Base-by-base conservation (phyloP, 2,329 filamentous ascomycete genomes). In the Lachnellula occidentalis region DNA sequence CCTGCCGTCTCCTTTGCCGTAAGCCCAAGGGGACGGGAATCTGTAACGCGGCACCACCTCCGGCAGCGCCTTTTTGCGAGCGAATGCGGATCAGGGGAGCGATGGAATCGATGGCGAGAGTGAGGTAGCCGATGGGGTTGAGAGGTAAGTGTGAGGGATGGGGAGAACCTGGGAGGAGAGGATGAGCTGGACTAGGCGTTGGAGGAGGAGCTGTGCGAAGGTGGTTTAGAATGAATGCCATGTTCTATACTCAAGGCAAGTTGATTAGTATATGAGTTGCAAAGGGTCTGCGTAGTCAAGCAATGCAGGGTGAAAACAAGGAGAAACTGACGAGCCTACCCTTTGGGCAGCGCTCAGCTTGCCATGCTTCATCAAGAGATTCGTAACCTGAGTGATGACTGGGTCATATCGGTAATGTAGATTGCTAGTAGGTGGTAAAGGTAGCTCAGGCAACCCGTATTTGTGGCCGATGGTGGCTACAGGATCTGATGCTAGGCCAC, bases 331-430 rank as follows among this genome's bases (percentile, higher is more conserved):
- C 48, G 56, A 58, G 55, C 61, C 57, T 78, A 95, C 91, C 76
- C 85, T 84, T 72, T 99, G 90, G n/a, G 94, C 94, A 70, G 82
- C 80, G 67, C 87, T 87, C 70, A 95, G 82, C 77, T 96, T 95
- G 64, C 94, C 94, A 72, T 97, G 82, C 65, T 79, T 78, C 92
- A 97, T 99, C 60, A 99, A 73, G 63, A 96, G 78, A 69, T 91
- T 92, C 17, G 91, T 96, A 64, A 97, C 79, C 75, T 96, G 94
- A 61, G 87, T 78, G 47, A 97, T 77, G 7, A 96, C 79, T 1
- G 89, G 83, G 68, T 96, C 88, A 69, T 97, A 95, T 66, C 94
- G 83, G 69, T 89, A 78, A 72, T 91, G 88, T 64, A 92, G 74
- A 72, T 89, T 78, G 72, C 27, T 78, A 43, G 59, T 75, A 54